Conservation (phyloP, 169 alveolate species). For the Plasmodium malariae region DNA sequence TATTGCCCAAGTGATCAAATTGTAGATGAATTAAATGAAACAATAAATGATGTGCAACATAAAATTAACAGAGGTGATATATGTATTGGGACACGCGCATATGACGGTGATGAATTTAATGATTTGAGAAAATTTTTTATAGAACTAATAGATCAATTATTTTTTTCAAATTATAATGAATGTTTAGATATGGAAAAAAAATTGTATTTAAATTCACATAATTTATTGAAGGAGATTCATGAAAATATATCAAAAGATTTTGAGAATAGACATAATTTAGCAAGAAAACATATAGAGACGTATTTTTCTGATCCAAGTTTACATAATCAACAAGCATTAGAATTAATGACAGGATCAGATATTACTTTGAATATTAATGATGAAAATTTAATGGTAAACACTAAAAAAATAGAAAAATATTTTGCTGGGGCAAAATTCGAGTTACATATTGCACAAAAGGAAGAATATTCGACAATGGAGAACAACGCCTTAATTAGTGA, state of each 20-base stretch:
- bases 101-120: background rate
- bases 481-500: background rate
- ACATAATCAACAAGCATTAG: slow-evolving; percentile 4
- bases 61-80: slow-evolving; percentile 29
- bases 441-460: background rate
- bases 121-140: slow-evolving; percentile 3
- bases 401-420: background rate
- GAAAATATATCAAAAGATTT: background rate
- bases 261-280: background rate
- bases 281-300: background rate
- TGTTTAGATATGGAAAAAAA: background rate
- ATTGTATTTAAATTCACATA: slow-evolving; percentile 1
- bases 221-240: background rate
- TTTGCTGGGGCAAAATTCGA: slow-evolving; percentile 1
- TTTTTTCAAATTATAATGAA: slow-evolving; percentile 13
- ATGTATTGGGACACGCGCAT: background rate
- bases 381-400: slow-evolving; percentile 16
- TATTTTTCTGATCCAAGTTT: background rate
- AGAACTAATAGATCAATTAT: slow-evolving; percentile 17
- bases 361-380: slow-evolving; percentile 4
- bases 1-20: slow-evolving; percentile 1
- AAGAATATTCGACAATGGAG: background rate
- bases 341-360: slow-evolving; percentile 7
- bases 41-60: slow-evolving; percentile 20
- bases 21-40: background rate